phyloP scores from a whole-genome alignment of 2,329 filamentous ascomycete species.

The Colletotrichum noveboracense region DNA sequence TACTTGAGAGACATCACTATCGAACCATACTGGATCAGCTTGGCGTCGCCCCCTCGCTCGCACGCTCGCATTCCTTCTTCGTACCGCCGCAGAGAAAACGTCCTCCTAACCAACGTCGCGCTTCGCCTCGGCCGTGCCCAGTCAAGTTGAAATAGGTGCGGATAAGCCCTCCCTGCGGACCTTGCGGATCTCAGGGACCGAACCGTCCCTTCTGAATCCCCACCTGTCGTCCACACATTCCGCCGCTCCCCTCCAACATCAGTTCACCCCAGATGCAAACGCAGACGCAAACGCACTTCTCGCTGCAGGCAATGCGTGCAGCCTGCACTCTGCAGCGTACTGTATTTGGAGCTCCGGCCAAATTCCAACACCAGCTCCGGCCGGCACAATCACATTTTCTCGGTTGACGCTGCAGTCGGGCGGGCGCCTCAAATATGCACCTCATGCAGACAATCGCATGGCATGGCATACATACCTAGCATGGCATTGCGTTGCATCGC shows the following conservation, averaged over 20 bases:
- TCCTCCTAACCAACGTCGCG: background rate
- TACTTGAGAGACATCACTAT: conserved; percentile 4
- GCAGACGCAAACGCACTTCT: background rate
- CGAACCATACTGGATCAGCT: background rate
- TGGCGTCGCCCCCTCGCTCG: background rate
- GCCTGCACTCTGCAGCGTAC: background rate
- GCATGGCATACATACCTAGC: background rate
- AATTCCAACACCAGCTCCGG: background rate
- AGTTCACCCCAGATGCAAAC: background rate
- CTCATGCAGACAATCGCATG: conserved; percentile 10
- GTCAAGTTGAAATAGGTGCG: background rate
- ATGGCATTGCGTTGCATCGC: conserved; percentile 4
- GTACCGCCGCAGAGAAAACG: background rate
- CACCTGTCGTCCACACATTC: background rate
- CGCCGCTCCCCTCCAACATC: background rate
- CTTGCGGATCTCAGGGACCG: conserved; percentile 17
- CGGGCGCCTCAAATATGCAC: conserved; percentile 6
- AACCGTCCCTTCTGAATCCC: conserved; percentile 4
- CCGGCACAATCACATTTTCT: background rate
- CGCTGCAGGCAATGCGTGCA: background rate
- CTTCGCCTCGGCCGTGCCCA: background rate
- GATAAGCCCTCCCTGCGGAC: background rate
- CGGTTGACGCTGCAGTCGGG: conserved; percentile 2
- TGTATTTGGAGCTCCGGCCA: background rate
- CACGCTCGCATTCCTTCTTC: background rate